Percentiles rank a stretch among this genome's conserved stretches.
phyloP scores from a whole-genome alignment of 1,284 basidiomycete species.

The Sporisorium sorghi region DNA sequence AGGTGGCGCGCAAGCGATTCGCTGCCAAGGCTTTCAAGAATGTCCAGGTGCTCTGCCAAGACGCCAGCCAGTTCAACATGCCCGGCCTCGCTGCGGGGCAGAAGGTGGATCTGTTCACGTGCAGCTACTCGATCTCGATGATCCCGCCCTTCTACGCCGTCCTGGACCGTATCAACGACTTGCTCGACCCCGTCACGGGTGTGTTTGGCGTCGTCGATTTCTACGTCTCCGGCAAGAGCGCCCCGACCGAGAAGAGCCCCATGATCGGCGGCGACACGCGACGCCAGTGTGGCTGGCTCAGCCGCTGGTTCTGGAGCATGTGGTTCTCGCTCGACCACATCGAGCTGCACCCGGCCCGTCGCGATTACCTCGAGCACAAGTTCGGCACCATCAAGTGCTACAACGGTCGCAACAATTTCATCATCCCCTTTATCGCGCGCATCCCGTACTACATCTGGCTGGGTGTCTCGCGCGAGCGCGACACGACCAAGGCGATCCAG shows the following conservation, averaged over 20 bases:
- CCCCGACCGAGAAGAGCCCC: slow-evolving; percentile 73
- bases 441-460: slow-evolving; percentile 83
- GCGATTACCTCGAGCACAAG: slow-evolving; percentile 82
- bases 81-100: slow-evolving; percentile 70
- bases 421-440: slow-evolving; percentile 78
- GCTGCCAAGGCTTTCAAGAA: slow-evolving; percentile 79
- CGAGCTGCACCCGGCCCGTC: slow-evolving; percentile 75
- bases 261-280: slow-evolving; percentile 77
- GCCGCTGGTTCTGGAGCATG: slow-evolving; percentile 77
- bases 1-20: slow-evolving; percentile 79
- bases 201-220: slow-evolving; percentile 82
- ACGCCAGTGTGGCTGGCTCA: slow-evolving; percentile 79
- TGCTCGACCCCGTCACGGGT: slow-evolving; percentile 77
- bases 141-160: slow-evolving; percentile 79
- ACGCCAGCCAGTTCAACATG: slow-evolving; percentile 78
- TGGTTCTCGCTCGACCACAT: slow-evolving; percentile 84
- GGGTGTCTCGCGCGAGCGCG: slow-evolving; percentile 77
- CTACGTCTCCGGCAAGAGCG: slow-evolving; percentile 78
- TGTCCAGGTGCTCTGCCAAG: slow-evolving; percentile 80
- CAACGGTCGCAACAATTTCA: slow-evolving; percentile 80
- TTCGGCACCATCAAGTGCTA: slow-evolving; percentile 78
- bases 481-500: slow-evolving; percentile 75
- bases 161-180: slow-evolving; percentile 78
- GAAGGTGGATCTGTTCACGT: slow-evolving; percentile 68
- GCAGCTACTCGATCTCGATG: slow-evolving; percentile 69